Conservation (phyloP, 106 monocot species). For the Platanthera zijinensis region DNA sequence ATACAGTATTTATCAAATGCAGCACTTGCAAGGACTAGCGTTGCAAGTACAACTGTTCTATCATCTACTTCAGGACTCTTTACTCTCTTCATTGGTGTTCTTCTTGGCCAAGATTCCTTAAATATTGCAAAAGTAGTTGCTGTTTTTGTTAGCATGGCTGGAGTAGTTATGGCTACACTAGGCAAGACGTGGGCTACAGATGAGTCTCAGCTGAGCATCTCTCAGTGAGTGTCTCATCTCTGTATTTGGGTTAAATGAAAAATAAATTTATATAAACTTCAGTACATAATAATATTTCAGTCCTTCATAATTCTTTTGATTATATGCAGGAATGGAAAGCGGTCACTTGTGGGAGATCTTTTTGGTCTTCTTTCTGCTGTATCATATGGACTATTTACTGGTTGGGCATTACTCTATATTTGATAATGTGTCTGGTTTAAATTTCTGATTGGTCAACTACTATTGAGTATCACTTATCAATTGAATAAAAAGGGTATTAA, state of each 20-base stretch:
- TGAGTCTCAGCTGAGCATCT: slow-evolving; percentile 60
- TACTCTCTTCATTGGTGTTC: slow-evolving; percentile 78
- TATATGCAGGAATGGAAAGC: slow-evolving; percentile 44
- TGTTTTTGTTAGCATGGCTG: slow-evolving; percentile 93
- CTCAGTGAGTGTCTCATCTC: slow-evolving; percentile 34
- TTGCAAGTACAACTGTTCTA: slow-evolving; percentile 93
- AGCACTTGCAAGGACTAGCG: slow-evolving; percentile 94
- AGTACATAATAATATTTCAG: neutral
- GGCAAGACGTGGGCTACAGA: slow-evolving; percentile 98
- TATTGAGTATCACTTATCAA: neutral
- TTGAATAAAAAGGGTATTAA: neutral
- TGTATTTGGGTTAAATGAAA: neutral
- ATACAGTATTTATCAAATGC: slow-evolving; percentile 96
- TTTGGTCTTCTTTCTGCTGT: slow-evolving; percentile 96
- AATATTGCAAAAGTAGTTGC: slow-evolving; percentile 78
- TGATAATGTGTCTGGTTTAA: neutral
- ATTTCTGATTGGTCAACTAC: neutral
- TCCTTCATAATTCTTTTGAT: neutral
- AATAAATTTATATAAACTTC: neutral
- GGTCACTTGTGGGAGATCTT: slow-evolving; percentile 82
- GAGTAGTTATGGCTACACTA: slow-evolving; percentile 89
- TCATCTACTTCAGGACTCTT: slow-evolving; percentile 97
- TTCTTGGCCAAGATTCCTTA: slow-evolving; percentile 82
- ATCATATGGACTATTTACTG: slow-evolving; percentile 89
- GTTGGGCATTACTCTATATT: slow-evolving; percentile 20